phyloP scores from a whole-genome alignment of 73 alveolate genomes.

The Paramecium sexaurelia region DNA sequence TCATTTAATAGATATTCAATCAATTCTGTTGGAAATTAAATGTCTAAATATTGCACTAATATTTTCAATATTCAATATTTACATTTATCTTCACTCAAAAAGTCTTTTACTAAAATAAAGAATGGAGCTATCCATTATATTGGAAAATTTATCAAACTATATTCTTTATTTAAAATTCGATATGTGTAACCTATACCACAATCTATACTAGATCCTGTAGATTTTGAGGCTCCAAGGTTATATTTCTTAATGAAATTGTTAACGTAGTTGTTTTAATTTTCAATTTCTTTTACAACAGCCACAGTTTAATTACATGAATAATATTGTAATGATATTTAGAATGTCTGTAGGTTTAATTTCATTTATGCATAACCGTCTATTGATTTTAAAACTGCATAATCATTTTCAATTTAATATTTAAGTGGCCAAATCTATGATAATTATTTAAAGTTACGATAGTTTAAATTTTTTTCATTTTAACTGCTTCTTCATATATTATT shows the following conservation, averaged over 20 bases:
- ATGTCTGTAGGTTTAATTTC: background rate
- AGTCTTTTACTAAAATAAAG: constrained; percentile 22
- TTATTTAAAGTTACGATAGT: background rate
- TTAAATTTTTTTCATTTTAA: background rate
- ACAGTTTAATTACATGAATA: constrained; percentile 18
- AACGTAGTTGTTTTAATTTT: background rate
- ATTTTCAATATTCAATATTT: background rate
- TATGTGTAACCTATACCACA: constrained; percentile 11
- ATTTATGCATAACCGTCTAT: constrained; percentile 18
- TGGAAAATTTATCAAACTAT: constrained; percentile 11
- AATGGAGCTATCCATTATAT: constrained; percentile 21
- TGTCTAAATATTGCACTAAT: background rate
- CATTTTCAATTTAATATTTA: background rate
- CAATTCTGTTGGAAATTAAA: constrained; percentile 20
- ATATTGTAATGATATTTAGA: background rate
- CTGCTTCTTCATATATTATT: constrained; percentile 27
- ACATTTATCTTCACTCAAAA: background rate
- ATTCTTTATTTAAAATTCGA: background rate
- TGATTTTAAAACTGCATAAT: background rate
- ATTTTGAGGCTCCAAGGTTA: background rate
- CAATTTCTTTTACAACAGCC: background rate
- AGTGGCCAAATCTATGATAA: constrained; percentile 40
- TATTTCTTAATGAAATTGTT: constrained; percentile 7
- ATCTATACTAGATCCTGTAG: background rate
- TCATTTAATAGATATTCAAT: constrained; percentile 19